Evolutionary conservation across 495 filamentous ascomycete species (phyloP), one percentile per base, ranked within the genome.

Genomic region (Penicillium longicatenatum): DNA sequence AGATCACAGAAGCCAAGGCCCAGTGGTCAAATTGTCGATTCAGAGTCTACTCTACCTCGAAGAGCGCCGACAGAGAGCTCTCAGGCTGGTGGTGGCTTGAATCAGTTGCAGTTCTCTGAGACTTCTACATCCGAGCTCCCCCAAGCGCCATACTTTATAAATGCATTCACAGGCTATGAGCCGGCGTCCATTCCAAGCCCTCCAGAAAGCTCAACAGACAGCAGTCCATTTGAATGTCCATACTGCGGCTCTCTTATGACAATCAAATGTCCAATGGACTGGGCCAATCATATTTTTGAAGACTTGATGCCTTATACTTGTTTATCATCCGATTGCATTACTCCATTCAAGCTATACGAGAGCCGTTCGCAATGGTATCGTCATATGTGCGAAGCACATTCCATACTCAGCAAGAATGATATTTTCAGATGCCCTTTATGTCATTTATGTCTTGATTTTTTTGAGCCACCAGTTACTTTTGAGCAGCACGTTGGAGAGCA

Each of bases 301-400:
- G 70, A 73, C 20, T 26, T 73, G 20, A 60, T 61, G 61, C 67
- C 70, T 5, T 73, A 73, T 52, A 37, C 61, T 1, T 72, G 70
- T 45, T 12, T 64, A 1, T 59, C 61, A 12, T 33, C 48, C 0
- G 37, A 37, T 9, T 74, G 71, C 44, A 19, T 43, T 0, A 63
- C 60, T 5, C 62, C 65, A 3, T 47, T 62, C 14, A 57, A 52
- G 29, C 49, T 72, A 0, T 72, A 65, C 42, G 60, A 55, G 4
- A 65, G 57, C 12, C 51, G 71, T 24, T 50, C 54, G 11, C 41
- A 66, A 22, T 72, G 69, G 71, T 52, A 58, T 29, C 3, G 37
- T 31, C 68, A 74, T 44, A 26, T 72, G 2, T 31, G 57, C 17
- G 30, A 50, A 7, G 12, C 29, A 12, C 65, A 70, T 53, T 22